Evolutionary conservation across 2,329 filamentous ascomycete species (phyloP), one percentile per base, ranked within the genome.

Genomic region (Sporothrix globosa): DNA sequence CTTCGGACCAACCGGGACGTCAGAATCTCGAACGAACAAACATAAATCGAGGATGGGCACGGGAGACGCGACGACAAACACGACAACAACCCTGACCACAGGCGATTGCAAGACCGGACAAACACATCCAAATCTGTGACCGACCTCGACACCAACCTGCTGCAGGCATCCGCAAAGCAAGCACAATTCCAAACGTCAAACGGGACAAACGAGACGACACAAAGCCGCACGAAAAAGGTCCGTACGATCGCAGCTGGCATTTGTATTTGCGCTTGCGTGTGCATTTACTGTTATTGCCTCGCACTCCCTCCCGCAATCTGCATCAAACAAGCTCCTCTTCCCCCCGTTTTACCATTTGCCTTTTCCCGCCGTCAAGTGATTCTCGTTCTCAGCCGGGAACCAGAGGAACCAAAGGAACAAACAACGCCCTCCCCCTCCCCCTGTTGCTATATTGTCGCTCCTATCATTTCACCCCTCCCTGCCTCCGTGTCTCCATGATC

Each of bases 1-100:
- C 63, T 65, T 66, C 63, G 63, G 63, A 66, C 46, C 63, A 66
- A 66, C 63, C 63, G 63, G 63, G 63, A 52, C 61, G 14, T 10
- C 34, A 21, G 2, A 13, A 34, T 30, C 46, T 4, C 24, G 24
- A 24, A 46, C 24, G 9, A n/a, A 30, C 58, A 27, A 63, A 48
- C 21, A 48, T 24, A n/a, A 21, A 21, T 30, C 39, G 44, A 50
- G 10, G 24, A 4, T 44, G 24, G 30, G 2, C 17, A 50, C 24
- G 17, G 41, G 50, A 50, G 17, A 61, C 48, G 19, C 61, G 21
- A 50, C 54, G 54, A 60, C 54, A 19, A 17, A 30, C 13, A 17
- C 24, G 44, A 48, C 54, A 13, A 7, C 14, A 19, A 19, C 21
- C 30, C n/a, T 21, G n/a, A 13, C 13, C n/a, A 27, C n/a, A 27